Evolutionary conservation across 352 stramenopile genomes (phyloP).

Genomic region (Phytophthora ohioensis): DNA sequence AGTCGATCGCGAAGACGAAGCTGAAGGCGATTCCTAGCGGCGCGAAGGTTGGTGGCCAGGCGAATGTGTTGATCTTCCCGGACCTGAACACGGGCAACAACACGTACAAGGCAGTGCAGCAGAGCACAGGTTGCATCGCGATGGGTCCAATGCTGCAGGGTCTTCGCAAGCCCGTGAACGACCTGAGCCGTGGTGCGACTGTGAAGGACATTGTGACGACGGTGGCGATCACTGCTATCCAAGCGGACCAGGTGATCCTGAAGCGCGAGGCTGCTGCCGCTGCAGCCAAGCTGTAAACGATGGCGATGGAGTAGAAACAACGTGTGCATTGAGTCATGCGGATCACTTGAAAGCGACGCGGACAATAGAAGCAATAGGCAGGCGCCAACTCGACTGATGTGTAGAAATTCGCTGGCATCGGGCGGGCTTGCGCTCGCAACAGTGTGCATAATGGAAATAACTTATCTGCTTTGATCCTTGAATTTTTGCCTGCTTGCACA

Average conservation of each 20-base stretch:
- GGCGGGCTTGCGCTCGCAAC: neutral
- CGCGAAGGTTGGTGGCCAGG: conserved; percentile 76
- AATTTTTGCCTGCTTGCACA: too few relatives aligned
- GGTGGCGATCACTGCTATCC: conserved; percentile 88
- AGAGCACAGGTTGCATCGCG: conserved; percentile 77
- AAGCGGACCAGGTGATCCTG: conserved; percentile 73
- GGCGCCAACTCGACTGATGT: neutral
- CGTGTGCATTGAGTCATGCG: conserved; percentile 12
- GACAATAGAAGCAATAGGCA: conserved; percentile 30
- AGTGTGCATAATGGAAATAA: conserved; percentile 40
- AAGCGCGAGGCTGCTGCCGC: conserved; percentile 33
- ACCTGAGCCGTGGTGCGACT: conserved; percentile 86
- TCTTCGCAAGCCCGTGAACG: conserved; percentile 89
- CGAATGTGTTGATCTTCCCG: conserved; percentile 90
- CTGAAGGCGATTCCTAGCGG: conserved; percentile 68
- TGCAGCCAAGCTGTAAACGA: conserved; percentile 30
- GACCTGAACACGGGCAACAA: conserved; percentile 92
- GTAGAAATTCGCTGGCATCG: too few relatives aligned
- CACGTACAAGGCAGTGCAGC: conserved; percentile 91
- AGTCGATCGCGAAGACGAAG: conserved; percentile 85
- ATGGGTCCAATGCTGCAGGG: conserved; percentile 92
- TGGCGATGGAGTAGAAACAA: conserved; percentile 17
- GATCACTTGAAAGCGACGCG: conserved; percentile 12
- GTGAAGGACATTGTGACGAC: conserved; percentile 93
- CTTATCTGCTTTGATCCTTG: conserved; percentile 35